Evolutionary conservation across 1,284 basidiomycete species (phyloP).

Genomic region (Cryptococcus neoformans): DNA sequence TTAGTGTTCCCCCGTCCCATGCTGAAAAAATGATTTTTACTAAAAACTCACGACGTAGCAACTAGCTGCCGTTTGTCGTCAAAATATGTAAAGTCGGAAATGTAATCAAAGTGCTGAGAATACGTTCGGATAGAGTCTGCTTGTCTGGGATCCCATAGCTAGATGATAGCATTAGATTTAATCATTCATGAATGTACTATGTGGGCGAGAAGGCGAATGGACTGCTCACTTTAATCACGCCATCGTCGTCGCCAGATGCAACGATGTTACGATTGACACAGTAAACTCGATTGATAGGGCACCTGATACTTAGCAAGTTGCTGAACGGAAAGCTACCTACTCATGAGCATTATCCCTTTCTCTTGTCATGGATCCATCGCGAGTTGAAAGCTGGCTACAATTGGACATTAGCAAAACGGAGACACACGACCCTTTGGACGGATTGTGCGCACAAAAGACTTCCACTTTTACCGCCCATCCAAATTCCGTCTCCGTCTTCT

Average conservation of each 20-base stretch:
- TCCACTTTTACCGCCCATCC: slow-evolving; percentile 80
- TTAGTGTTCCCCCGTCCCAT: background rate
- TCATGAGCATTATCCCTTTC: slow-evolving; percentile 69
- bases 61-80: slow-evolving; percentile 80
- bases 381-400: slow-evolving; percentile 37
- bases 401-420: background rate
- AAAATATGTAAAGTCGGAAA: slow-evolving; percentile 86
- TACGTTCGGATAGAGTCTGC: slow-evolving; percentile 64
- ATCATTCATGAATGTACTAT: background rate
- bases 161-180: slow-evolving; percentile 2
- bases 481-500: slow-evolving; percentile 64
- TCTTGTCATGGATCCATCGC: slow-evolving; percentile 59
- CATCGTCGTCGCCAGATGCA: slow-evolving; percentile 88
- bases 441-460: slow-evolving; percentile 59
- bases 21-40: background rate
- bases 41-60: slow-evolving; percentile 66
- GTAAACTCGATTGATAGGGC: slow-evolving; percentile 81
- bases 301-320: slow-evolving; percentile 52
- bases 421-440: background rate
- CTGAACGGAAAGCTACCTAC: slow-evolving; percentile 55
- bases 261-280: slow-evolving; percentile 65
- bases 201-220: background rate
- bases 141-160: slow-evolving; percentile 87
- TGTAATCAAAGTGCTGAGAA: slow-evolving; percentile 91
- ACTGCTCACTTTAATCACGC: slow-evolving; percentile 73